Conservation (phyloP, 805 yeast species). For the Cyberlindnera americana region DNA sequence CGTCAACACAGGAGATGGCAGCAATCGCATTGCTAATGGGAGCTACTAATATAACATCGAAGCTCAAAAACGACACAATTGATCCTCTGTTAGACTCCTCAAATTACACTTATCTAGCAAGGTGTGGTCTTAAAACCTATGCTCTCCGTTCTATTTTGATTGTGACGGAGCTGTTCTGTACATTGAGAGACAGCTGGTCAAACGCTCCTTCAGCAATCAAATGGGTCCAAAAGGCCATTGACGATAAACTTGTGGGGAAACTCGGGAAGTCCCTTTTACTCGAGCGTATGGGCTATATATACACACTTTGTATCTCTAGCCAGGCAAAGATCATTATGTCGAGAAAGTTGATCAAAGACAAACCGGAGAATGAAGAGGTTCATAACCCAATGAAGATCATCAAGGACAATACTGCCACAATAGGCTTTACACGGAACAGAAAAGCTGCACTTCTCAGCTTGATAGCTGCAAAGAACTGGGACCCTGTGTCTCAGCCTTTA, state of each 20-base stretch:
- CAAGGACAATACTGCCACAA: conserved; percentile 35
- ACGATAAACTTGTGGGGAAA: conserved; percentile 42
- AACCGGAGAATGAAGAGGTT: conserved; percentile 7
- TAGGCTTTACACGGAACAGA: conserved; percentile 60
- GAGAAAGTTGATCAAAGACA: conserved; percentile 24
- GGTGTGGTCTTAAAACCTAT: conserved; percentile 65
- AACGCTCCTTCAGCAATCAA: conserved; percentile 41
- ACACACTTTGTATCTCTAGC: conserved; percentile 39
- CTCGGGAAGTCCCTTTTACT: conserved; percentile 48
- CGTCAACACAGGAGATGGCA: conserved; percentile 87
- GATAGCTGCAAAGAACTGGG: conserved; percentile 73
- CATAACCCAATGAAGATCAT: conserved; percentile 35
- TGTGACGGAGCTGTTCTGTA: conserved; percentile 63
- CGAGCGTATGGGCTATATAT: conserved; percentile 54
- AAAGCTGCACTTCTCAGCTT: conserved; percentile 77
- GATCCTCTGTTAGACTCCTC: conserved; percentile 58
- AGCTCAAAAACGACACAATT: conserved; percentile 40
- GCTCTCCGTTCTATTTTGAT: conserved; percentile 66
- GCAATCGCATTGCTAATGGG: conserved; percentile 69
- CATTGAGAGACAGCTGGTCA: conserved; percentile 39
- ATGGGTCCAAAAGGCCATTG: conserved; percentile 43
- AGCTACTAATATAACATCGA: conserved; percentile 38
- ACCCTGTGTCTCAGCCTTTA: conserved; percentile 26
- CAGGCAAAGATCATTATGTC: conserved; percentile 30
- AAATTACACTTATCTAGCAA: conserved; percentile 68